Percentiles rank a stretch among this genome's conserved stretches.
These are phyloP conservation scores for Pleurotus citrinopileatus DNA, from an alignment of 768 basidiomycete genomes.

Conservation along the genomic window DNA sequence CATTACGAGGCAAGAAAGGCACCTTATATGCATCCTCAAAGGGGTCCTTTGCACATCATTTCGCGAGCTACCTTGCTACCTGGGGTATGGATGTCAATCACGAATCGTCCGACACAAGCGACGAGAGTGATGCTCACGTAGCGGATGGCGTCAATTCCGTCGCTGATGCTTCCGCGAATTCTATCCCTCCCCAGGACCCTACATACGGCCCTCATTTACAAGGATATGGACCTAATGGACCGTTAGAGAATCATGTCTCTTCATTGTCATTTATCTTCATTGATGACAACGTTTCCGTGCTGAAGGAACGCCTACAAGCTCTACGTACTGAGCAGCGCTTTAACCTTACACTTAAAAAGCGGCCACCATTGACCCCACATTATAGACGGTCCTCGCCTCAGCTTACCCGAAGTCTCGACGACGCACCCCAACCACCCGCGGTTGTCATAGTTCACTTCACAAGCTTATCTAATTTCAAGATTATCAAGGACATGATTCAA, in stretches of 20 bases:
- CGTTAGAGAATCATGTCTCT: not conserved
- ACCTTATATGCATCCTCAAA: conserved; percentile 82
- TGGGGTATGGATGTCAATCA: conserved; percentile 97
- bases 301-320: conserved; percentile 72
- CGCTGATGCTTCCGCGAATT: conserved; percentile 8
- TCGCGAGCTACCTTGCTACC: conserved; percentile 88
- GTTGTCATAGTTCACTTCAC: conserved; percentile 87
- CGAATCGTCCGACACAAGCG: conserved; percentile 57
- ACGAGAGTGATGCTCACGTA: conserved; percentile 29
- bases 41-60: conserved; percentile 87
- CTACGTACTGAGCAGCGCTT: conserved; percentile 55
- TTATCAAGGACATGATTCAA: conserved; percentile 83
- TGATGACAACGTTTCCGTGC: conserved; percentile 84
- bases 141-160: not conserved
- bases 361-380: conserved; percentile 63
- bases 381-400: conserved; percentile 83
- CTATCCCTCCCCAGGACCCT: conserved; percentile 9
- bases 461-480: conserved; percentile 84
- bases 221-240: not conserved
- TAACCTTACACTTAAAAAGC: conserved; percentile 46
- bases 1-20: conserved; percentile 79
- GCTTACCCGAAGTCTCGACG: conserved; percentile 53
- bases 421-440: conserved; percentile 23
- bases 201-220: conserved; percentile 4
- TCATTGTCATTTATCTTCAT: conserved; percentile 76